A percentile compares a stretch with the other conserved stretches of the same genome.
phyloP scores from a whole-genome alignment of 1,284 basidiomycete species.

The Ceratobasidium sp. region DNA sequence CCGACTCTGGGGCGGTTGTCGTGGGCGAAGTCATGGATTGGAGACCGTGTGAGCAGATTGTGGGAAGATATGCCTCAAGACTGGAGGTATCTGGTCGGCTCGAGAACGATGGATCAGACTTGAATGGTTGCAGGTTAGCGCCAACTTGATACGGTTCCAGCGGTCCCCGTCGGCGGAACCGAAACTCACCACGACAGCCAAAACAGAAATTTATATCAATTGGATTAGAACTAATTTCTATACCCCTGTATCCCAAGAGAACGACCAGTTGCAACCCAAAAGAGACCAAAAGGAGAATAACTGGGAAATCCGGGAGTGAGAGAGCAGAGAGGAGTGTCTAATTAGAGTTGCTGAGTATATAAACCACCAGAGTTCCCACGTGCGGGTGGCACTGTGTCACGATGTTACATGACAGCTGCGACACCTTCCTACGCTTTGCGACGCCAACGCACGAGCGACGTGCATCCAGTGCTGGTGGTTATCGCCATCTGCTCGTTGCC shows the following conservation, averaged over 20 bases:
- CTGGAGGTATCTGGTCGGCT: too few species aligned
- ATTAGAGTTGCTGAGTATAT: conserved; percentile 43
- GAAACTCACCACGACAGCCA: conserved; percentile 1
- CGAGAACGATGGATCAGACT: conserved; percentile 1
- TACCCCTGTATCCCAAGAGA: conserved; percentile 41
- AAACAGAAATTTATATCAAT: background rate
- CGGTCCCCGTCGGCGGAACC: background rate
- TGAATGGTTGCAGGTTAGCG: background rate
- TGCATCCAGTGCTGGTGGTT: too few species aligned
- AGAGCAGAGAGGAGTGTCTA: conserved; percentile 24
- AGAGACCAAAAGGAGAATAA: conserved; percentile 44
- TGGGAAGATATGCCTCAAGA: conserved; percentile 3
- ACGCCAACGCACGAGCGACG: too few species aligned
- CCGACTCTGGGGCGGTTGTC: background rate
- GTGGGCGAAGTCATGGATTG: conserved; percentile 29
- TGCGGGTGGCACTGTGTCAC: conserved; percentile 30
- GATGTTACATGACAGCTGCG: conserved; percentile 35
- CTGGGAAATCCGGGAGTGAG: conserved; percentile 39
- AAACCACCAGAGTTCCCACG: conserved; percentile 42
- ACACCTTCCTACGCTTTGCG: background rate
- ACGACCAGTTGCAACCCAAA: conserved; percentile 43
- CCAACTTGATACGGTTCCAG: background rate
- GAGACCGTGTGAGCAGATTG: conserved; percentile 6
- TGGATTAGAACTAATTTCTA: conserved; percentile 26
- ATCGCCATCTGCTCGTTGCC: too few species aligned